These are phyloP conservation scores for Aspergillus fumigatus DNA, from an alignment of 2,329 filamentous ascomycete species.

Conservation along the genomic window DNA sequence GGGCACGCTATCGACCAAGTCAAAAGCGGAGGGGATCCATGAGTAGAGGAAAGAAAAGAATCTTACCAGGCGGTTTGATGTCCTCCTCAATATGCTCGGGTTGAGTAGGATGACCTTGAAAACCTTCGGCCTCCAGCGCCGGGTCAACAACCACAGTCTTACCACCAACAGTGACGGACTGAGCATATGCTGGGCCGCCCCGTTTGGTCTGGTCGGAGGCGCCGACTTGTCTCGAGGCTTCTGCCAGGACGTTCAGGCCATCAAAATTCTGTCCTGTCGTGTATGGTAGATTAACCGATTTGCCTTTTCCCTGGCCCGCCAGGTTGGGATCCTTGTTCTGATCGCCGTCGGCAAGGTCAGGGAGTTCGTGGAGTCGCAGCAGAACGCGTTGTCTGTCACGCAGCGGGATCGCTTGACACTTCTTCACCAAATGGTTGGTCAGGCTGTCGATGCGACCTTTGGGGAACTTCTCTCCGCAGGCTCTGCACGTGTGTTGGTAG, in stretches of 20 bases:
- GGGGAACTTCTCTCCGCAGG: slow-evolving; percentile 82
- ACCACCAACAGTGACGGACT: slow-evolving; percentile 37
- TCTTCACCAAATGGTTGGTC: slow-evolving; percentile 76
- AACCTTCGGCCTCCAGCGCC: slow-evolving; percentile 38
- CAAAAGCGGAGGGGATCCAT: background rate
- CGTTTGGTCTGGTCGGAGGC: slow-evolving; percentile 45
- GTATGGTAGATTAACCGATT: slow-evolving; percentile 40
- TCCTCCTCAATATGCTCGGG: slow-evolving; percentile 25
- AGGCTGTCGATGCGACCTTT: slow-evolving; percentile 84
- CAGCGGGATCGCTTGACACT: slow-evolving; percentile 73
- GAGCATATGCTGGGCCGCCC: slow-evolving; percentile 32
- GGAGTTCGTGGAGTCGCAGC: slow-evolving; percentile 66
- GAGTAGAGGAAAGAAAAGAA: background rate
- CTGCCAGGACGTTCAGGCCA: slow-evolving; percentile 78
- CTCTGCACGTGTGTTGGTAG: slow-evolving; percentile 86
- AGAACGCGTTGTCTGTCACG: slow-evolving; percentile 71
- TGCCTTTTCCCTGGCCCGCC: slow-evolving; percentile 31
- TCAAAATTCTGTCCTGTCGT: slow-evolving; percentile 62
- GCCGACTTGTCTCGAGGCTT: slow-evolving; percentile 77
- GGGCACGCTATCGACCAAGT: background rate
- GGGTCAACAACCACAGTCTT: slow-evolving; percentile 42
- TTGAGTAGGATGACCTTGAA: slow-evolving; percentile 28
- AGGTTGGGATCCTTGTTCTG: slow-evolving; percentile 37
- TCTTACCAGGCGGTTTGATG: slow-evolving; percentile 20
- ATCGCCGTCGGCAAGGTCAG: slow-evolving; percentile 45